These are phyloP conservation scores for Lipomyces chichibuensis DNA, from an alignment of 805 yeast species.

Conservation along the genomic window DNA sequence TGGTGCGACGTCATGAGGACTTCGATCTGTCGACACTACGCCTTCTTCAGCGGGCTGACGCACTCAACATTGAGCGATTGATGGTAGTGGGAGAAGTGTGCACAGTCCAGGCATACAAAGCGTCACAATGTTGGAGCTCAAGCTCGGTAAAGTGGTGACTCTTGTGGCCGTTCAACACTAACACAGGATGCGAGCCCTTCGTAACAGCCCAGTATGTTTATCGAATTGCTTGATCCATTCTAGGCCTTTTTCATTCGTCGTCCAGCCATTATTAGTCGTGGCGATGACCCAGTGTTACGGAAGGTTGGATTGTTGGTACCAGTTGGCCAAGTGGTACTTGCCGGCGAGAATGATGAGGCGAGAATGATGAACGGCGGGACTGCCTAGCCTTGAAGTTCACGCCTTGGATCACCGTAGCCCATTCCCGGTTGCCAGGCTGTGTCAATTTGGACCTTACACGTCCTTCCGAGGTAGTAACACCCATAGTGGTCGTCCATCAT, in stretches of 20 bases:
- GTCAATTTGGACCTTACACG: too few relatives aligned
- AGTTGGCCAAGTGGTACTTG: neutral
- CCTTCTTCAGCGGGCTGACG: neutral
- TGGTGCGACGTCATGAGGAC: too few relatives aligned
- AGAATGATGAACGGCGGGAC: slow-evolving; percentile 15
- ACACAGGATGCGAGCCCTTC: slow-evolving; percentile 10
- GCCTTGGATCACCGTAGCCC: neutral
- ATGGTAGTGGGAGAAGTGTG: too few relatives aligned
- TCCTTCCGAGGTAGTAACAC: neutral
- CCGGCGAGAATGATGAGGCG: slow-evolving; percentile 5
- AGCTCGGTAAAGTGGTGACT: slow-evolving; percentile 10
- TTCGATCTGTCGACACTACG: too few relatives aligned
- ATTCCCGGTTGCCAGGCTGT: slow-evolving; percentile 9
- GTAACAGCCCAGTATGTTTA: neutral
- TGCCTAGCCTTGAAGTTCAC: neutral
- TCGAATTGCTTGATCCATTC: slow-evolving; percentile 14
- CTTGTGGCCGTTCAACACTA: slow-evolving; percentile 16
- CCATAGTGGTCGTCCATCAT: slow-evolving; percentile 3
- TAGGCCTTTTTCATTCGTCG: slow-evolving; percentile 5
- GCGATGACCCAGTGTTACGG: slow-evolving; percentile 6
- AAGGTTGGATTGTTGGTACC: slow-evolving; percentile 10
- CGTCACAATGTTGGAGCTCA: too few relatives aligned
- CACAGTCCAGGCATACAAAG: too few relatives aligned
- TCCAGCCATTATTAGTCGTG: slow-evolving; percentile 1
- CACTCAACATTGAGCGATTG: too few relatives aligned